Evolutionary conservation across 2,329 filamentous ascomycete genomes (phyloP).

Genomic region (Intubia oerlemansii): DNA sequence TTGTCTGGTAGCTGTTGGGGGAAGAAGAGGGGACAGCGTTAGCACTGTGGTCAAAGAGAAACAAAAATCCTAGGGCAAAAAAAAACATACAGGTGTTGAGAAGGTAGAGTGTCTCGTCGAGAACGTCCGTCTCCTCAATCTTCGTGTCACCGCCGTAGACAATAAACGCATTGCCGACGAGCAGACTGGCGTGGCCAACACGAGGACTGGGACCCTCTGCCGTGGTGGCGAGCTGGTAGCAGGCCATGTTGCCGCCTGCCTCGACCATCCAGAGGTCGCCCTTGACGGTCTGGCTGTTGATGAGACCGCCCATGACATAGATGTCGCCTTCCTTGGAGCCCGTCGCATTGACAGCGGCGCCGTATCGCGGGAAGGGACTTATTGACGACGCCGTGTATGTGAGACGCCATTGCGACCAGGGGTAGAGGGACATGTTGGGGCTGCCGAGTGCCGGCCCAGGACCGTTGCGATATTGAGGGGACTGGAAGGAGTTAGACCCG

Average conservation of each 20-base stretch:
- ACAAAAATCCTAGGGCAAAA: background rate
- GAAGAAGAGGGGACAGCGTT: no score
- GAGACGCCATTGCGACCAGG: constrained; percentile 80
- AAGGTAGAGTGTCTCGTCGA: constrained; percentile 91
- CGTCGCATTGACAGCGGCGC: constrained; percentile 79
- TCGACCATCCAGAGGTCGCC: constrained; percentile 97
- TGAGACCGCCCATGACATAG: constrained; percentile 91
- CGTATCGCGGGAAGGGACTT: constrained; percentile 89
- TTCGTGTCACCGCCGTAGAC: constrained; percentile 98
- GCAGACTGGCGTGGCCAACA: constrained; percentile 80
- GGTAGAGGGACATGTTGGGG: constrained; percentile 67
- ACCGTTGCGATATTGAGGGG: constrained; percentile 31
- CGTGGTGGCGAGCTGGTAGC: constrained; percentile 78
- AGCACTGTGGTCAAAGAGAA: background rate
- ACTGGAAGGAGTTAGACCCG: constrained; percentile 1
- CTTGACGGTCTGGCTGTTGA: constrained; percentile 88
- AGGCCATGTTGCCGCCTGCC: constrained; percentile 67
- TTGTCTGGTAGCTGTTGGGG: constrained; percentile 75
- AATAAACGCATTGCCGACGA: constrained; percentile 97
- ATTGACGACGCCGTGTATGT: constrained; percentile 66
- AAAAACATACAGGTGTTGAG: constrained; percentile 74
- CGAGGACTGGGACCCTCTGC: constrained; percentile 86
- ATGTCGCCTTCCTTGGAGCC: constrained; percentile 94
- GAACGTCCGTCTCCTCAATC: constrained; percentile 71
- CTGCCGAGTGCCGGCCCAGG: constrained; percentile 24